Evolutionary conservation across 345 rosid species (phyloP).

Genomic region (Arabidopsis suecica): DNA sequence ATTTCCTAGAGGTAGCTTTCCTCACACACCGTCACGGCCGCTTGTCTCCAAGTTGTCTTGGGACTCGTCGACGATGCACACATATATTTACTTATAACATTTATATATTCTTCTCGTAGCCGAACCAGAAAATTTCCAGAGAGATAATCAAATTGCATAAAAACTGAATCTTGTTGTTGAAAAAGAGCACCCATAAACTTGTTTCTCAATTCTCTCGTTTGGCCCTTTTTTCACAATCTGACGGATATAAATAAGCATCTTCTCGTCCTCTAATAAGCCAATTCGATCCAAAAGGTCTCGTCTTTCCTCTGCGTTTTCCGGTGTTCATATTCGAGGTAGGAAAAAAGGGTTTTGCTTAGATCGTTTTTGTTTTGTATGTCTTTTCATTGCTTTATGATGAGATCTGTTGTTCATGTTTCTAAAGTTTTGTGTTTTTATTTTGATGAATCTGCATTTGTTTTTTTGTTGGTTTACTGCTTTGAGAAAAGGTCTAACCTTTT

Average conservation of each 20-base stretch:
- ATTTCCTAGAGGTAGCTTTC: conserved; percentile 35
- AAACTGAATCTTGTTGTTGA: conserved; percentile 41
- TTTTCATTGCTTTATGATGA: conserved; percentile 17
- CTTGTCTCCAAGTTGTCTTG: conserved; percentile 48
- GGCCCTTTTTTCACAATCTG: neutral
- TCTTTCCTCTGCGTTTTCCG: conserved; percentile 22
- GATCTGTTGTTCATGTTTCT: conserved; percentile 39
- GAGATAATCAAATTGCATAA: conserved; percentile 9
- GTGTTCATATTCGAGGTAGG: conserved; percentile 40
- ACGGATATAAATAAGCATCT: conserved; percentile 26
- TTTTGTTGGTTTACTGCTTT: neutral
- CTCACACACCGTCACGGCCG: conserved; percentile 49
- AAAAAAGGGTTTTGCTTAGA: neutral
- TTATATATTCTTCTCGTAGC: conserved; percentile 26
- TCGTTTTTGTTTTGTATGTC: conserved; percentile 17
- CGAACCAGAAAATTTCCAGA: conserved; percentile 37
- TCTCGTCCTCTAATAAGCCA: conserved; percentile 8
- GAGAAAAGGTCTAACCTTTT: conserved; percentile 15
- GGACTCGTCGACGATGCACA: conserved; percentile 41
- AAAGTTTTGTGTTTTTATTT: conserved; percentile 29
- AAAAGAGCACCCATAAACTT: conserved; percentile 30
- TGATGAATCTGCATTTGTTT: conserved; percentile 42
- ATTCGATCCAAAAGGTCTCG: conserved; percentile 38
- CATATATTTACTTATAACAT: neutral
- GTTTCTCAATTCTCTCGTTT: conserved; percentile 29